These are phyloP conservation scores for Pichia nanzhaoensis DNA, from an alignment of 805 yeast genomes.

Conservation along the genomic window DNA sequence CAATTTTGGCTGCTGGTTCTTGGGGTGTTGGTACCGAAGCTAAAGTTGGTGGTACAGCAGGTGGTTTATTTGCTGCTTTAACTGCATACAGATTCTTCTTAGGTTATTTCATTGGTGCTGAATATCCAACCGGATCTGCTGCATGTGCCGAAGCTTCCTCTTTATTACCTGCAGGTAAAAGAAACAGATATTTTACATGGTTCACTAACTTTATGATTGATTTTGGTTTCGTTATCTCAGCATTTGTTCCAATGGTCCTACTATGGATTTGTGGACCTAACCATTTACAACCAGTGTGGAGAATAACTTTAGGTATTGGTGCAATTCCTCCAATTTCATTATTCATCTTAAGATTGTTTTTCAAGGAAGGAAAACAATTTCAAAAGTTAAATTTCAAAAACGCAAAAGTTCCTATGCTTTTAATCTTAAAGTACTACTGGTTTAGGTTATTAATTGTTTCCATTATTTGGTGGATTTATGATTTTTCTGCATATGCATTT, in stretches of 20 bases:
- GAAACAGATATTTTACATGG: conserved; percentile 86
- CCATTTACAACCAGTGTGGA: conserved; percentile 82
- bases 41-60: conserved; percentile 40
- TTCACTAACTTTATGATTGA: conserved; percentile 89
- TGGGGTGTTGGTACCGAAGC: conserved; percentile 63
- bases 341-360: conserved; percentile 69
- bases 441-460: conserved; percentile 66
- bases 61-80: conserved; percentile 76
- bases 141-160: conserved; percentile 91
- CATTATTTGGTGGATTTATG: conserved; percentile 85
- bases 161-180: conserved; percentile 66
- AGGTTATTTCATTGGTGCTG: conserved; percentile 92
- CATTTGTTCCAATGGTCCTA: conserved; percentile 81
- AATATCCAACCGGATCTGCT: conserved; percentile 89
- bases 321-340: conserved; percentile 79
- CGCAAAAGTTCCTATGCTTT: conserved; percentile 57
- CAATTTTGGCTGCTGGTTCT: conserved; percentile 74
- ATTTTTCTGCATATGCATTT: conserved; percentile 81
- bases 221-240: conserved; percentile 71
- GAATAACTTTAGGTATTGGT: conserved; percentile 84
- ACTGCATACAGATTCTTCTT: conserved; percentile 80
- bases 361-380: conserved; percentile 68
- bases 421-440: conserved; percentile 76
- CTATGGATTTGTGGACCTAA: conserved; percentile 72
- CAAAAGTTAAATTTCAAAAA: conserved; percentile 61